phyloP scores from a whole-genome alignment of 148 eudicot genomes.

The Cornus controversa region DNA sequence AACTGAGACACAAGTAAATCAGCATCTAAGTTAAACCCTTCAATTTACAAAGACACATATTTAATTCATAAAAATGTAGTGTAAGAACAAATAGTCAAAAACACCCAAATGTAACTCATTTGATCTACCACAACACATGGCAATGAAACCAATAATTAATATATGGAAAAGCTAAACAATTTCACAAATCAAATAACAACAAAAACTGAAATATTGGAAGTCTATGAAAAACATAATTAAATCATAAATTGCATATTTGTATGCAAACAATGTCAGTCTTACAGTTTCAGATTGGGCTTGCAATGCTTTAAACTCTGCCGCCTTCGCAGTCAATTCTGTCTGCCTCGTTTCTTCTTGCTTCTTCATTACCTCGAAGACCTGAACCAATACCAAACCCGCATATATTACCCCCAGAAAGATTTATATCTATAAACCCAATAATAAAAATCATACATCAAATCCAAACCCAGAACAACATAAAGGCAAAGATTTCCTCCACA shows the following conservation, averaged over 20 bases:
- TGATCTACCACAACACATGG: too few relatives aligned
- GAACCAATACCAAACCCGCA: constrained; percentile 1
- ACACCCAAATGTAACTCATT: too few relatives aligned
- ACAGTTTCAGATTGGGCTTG: constrained; percentile 73
- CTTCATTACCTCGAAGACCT: constrained; percentile 54
- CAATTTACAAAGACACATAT: too few relatives aligned
- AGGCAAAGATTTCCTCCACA: neutral
- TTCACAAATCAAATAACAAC: too few relatives aligned
- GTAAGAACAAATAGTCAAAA: too few relatives aligned
- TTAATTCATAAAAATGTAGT: too few relatives aligned
- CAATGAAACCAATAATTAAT: too few relatives aligned
- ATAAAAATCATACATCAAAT: neutral
- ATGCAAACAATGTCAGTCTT: constrained; percentile 17
- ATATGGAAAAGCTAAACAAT: too few relatives aligned
- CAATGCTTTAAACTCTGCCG: constrained; percentile 55
- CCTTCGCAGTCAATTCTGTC: constrained; percentile 42
- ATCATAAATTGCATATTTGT: neutral
- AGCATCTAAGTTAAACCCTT: too few relatives aligned
- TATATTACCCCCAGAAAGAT: neutral
- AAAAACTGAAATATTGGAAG: too few relatives aligned
- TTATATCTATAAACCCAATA: neutral
- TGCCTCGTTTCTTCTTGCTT: constrained; percentile 78
- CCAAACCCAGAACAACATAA: neutral
- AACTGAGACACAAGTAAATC: too few relatives aligned
- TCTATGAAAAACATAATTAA: too few relatives aligned